A percentile compares a stretch with the other conserved stretches of the same genome.
Conservation (phyloP, 2,329 filamentous ascomycete genomes). For the Lasiodiplodia hormozganensis region DNA sequence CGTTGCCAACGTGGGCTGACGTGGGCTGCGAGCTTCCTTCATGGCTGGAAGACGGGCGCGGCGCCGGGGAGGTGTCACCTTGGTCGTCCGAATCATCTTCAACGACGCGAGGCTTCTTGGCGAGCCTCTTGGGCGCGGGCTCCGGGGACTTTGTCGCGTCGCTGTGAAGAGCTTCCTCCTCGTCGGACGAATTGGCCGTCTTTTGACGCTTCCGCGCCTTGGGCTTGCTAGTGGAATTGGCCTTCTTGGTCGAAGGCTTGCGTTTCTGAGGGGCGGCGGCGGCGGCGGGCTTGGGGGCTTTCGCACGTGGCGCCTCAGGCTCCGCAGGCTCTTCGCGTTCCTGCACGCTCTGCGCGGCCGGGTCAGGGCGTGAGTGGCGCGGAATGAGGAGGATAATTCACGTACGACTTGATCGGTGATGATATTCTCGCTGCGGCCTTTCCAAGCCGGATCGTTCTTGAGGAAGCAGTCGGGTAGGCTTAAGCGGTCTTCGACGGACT, state of each 20-base stretch:
- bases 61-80: neutral
- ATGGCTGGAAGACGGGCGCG: neutral
- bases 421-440: constrained; percentile 58
- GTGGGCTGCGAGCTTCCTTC: neutral
- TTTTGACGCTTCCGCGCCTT: constrained; percentile 43
- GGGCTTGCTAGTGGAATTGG: constrained; percentile 38
- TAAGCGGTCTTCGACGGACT: constrained; percentile 59
- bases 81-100: constrained; percentile 11
- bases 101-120: constrained; percentile 1
- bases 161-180: constrained; percentile 34
- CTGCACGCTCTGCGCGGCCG: constrained; percentile 31
- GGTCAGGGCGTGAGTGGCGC: neutral
- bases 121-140: constrained; percentile 30
- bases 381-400: neutral
- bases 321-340: constrained; percentile 36
- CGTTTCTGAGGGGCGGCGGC: constrained; percentile 13
- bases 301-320: constrained; percentile 11
- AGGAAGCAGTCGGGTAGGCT: constrained; percentile 62
- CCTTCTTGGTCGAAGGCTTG: constrained; percentile 34
- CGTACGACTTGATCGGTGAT: constrained; percentile 60
- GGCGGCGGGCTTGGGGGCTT: neutral
- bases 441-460: constrained; percentile 62
- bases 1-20: constrained; percentile 8
- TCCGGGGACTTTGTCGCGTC: constrained; percentile 7
- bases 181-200: constrained; percentile 38